Percentiles rank a stretch among this genome's conserved stretches.
These are phyloP conservation scores for Astrocystis sublimbata DNA, from an alignment of 495 filamentous ascomycete genomes.

Conservation along the genomic window DNA sequence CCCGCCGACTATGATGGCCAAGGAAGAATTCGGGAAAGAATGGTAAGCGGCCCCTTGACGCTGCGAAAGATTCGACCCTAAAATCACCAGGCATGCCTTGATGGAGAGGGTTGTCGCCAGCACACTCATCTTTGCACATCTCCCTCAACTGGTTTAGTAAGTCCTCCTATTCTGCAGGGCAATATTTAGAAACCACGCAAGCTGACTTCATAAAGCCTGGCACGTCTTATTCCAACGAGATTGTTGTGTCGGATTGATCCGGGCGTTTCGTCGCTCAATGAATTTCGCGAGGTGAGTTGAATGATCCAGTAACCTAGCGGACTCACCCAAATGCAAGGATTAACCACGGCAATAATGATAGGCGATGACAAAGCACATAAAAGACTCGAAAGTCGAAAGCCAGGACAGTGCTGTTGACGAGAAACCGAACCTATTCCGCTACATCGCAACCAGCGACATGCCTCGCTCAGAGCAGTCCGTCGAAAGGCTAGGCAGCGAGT, in stretches of 20 bases:
- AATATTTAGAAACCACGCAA: neutral
- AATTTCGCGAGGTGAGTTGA: neutral
- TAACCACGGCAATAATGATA: neutral
- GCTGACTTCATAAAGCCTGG: neutral
- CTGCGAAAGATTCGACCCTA: neutral
- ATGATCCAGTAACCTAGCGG: neutral
- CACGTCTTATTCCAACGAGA: neutral
- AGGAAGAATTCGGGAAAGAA: neutral
- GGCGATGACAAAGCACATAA: neutral
- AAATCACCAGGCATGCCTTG: neutral
- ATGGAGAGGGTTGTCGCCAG: neutral
- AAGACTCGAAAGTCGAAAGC: neutral
- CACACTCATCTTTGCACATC: neutral
- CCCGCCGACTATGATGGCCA: constrained; percentile 12
- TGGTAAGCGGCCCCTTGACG: neutral
- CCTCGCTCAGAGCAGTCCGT: constrained; percentile 27
- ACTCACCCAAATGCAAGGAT: neutral
- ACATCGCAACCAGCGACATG: constrained; percentile 31
- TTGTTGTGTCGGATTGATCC: neutral
- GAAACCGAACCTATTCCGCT: constrained; percentile 24
- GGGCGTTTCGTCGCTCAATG: neutral
- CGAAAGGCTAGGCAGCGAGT: constrained; percentile 28
- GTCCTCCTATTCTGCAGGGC: neutral
- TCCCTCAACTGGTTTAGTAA: neutral
- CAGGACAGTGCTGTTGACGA: neutral